Conservation (phyloP, 2,329 filamentous ascomycete species). For the Pseudocercospora vitis region DNA sequence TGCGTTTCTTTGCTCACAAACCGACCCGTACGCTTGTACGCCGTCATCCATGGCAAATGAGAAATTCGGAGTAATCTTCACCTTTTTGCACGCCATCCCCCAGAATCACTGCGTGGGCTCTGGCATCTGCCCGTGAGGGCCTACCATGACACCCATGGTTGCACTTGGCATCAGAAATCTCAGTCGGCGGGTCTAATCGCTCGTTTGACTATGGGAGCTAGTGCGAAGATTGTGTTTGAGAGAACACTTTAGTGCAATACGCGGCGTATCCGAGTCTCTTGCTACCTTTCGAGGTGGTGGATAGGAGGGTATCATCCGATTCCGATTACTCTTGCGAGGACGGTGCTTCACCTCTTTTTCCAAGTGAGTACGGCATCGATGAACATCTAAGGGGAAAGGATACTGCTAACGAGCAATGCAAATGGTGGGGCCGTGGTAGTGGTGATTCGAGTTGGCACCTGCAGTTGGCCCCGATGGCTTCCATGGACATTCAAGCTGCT, state of each 20-base stretch:
- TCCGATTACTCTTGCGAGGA: slow-evolving; percentile 88
- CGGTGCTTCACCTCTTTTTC: slow-evolving; percentile 63
- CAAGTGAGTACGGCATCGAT: slow-evolving; percentile 46
- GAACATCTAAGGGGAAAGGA: slow-evolving; percentile 31
- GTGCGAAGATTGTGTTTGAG: slow-evolving; percentile 87
- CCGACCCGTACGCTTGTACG: slow-evolving; percentile 40
- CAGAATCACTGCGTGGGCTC: slow-evolving; percentile 32
- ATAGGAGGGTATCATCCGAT: slow-evolving; percentile 72
- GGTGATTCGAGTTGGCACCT: too few relatives aligned
- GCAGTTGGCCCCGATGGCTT: too few relatives aligned
- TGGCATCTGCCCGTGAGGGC: slow-evolving; percentile 76
- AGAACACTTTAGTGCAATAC: slow-evolving; percentile 86
- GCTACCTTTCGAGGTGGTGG: slow-evolving; percentile 37
- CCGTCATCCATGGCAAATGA: slow-evolving; percentile 68
- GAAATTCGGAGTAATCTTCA: slow-evolving; percentile 99
- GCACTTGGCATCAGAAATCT: slow-evolving; percentile 91
- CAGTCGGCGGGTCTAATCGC: slow-evolving; percentile 45
- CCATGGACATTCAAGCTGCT: background rate
- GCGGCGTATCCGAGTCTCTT: slow-evolving; percentile 64
- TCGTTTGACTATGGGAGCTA: slow-evolving; percentile 73
- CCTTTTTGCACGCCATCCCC: slow-evolving; percentile 29
- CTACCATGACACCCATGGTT: slow-evolving; percentile 77
- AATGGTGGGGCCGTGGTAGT: background rate
- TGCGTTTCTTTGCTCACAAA: slow-evolving; percentile 95
- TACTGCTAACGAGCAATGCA: slow-evolving; percentile 42